Evolutionary conservation across 2,329 filamentous ascomycete genomes (phyloP), one percentile per base, ranked within the genome.

Genomic region (Fusarium sambucinum): DNA sequence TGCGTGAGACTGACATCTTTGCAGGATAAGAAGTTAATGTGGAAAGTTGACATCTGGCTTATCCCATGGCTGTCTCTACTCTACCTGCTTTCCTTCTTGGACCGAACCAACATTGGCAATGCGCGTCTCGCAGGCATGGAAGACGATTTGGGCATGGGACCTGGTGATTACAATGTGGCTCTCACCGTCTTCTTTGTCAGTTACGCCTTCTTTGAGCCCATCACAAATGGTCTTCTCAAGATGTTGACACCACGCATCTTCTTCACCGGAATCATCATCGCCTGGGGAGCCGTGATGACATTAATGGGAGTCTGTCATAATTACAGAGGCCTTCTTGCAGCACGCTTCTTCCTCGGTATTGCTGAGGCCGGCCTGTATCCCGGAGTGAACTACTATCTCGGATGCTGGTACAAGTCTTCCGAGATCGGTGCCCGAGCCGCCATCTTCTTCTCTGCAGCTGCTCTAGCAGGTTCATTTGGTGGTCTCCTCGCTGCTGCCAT

Each of bases 361-460:
- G 86, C 84, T 6, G 90, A 93, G 76, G 85, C 89, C 1, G 90
- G 90, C 2, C 78, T 92, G 0, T 90, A 89, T 69, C 89, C 88
- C 0, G 89, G 89, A 3, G 85, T 92, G 75, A 79, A 88, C 80
- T 78, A 88, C 80, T 93, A 93, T 73, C 83, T 94, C 0, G 90
- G 88, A 0, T 93, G 90, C 74, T 95, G 92, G 92, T 96, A 94
- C 75, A 91, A 87, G 75, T 84, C 91, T 11, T 86, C 85, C 2
- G 92, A 96, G 70, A 90, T 94, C 52, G 92, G 92, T 40, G 85
- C 92, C 11, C 86, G 92, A 30, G 55, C 79, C 59, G 90, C 92
- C 17, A 88, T 93, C 41, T 94, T 94, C 83, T 95, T 94, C 80
- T 92, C 90, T 0, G 91, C 91, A 0, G 92, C 92, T 0, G 91